phyloP scores from a whole-genome alignment of 495 filamentous ascomycete species.

The Staphylotrichum longicolle region DNA sequence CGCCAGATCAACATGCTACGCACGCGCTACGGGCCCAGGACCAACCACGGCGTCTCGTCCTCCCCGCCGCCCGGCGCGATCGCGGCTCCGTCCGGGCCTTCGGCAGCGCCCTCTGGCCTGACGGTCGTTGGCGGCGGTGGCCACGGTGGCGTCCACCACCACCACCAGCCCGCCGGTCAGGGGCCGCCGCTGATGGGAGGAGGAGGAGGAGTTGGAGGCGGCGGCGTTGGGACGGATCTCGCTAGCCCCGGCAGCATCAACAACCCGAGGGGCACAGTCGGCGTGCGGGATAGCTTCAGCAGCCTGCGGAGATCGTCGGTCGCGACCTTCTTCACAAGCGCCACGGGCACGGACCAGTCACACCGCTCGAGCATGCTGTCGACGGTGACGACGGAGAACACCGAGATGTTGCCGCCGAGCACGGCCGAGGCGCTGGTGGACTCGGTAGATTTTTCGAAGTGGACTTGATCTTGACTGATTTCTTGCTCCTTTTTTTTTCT shows the following conservation, averaged over 20 bases:
- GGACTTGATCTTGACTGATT: constrained; percentile 40
- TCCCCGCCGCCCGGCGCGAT: constrained; percentile 44
- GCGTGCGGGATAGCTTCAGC: constrained; percentile 51
- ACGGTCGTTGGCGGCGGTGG: background rate
- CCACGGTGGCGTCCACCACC: background rate
- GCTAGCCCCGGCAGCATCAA: constrained; percentile 24
- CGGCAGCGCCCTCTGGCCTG: background rate
- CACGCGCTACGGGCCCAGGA: constrained; percentile 54
- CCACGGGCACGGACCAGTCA: constrained; percentile 46
- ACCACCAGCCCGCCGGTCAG: constrained; percentile 1
- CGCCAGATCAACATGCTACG: constrained; percentile 79
- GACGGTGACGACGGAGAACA: constrained; percentile 48
- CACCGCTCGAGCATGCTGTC: constrained; percentile 53
- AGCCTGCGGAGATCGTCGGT: constrained; percentile 53
- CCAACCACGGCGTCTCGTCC: constrained; percentile 30
- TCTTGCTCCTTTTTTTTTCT: background rate
- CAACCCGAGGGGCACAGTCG: constrained; percentile 34
- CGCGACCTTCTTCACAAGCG: constrained; percentile 52
- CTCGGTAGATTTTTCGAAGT: constrained; percentile 60
- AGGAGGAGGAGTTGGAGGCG: constrained; percentile 3
- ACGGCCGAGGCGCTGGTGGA: constrained; percentile 52
- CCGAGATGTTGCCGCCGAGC: constrained; percentile 38
- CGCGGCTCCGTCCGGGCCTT: background rate
- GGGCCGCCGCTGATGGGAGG: constrained; percentile 10
- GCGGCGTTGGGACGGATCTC: constrained; percentile 16